phyloP scores from a whole-genome alignment of 2,329 filamentous ascomycete species.

The Fusarium sp. region DNA sequence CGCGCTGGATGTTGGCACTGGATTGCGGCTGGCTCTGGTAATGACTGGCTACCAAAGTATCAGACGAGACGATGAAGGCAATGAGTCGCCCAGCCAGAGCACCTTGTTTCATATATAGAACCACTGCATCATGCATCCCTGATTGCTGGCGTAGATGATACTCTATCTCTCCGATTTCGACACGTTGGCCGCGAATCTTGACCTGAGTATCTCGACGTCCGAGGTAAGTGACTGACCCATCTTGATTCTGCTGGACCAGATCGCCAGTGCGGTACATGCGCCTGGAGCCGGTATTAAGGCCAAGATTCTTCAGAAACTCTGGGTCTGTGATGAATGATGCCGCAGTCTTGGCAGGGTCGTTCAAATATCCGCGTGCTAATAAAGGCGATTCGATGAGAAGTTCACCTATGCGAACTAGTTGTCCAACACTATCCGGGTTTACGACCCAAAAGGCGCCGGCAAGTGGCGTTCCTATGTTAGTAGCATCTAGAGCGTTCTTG shows the following conservation, averaged over 20 bases:
- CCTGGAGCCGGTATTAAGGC: neutral
- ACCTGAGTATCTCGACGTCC: neutral
- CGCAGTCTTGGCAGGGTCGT: conserved; percentile 1
- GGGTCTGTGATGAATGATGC: neutral
- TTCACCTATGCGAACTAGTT: neutral
- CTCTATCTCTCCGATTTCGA: conserved; percentile 1
- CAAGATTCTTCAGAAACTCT: neutral
- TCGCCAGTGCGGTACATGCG: conserved; percentile 5
- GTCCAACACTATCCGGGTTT: neutral
- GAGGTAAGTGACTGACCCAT: neutral
- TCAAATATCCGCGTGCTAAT: conserved; percentile 1
- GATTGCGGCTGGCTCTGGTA: neutral
- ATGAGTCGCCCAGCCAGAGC: neutral
- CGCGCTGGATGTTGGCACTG: neutral
- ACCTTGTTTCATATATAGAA: neutral
- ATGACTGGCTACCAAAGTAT: neutral
- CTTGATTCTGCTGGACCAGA: neutral
- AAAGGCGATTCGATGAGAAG: conserved; percentile 3
- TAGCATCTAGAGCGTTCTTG: conserved; percentile 3
- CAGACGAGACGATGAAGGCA: neutral
- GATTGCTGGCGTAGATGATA: neutral
- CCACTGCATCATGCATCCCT: neutral
- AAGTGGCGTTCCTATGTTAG: neutral
- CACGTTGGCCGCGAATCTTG: conserved; percentile 6
- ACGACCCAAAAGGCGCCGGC: neutral